phyloP scores from a whole-genome alignment of 1,139 yeast genomes.

The Hansenula sp. region DNA sequence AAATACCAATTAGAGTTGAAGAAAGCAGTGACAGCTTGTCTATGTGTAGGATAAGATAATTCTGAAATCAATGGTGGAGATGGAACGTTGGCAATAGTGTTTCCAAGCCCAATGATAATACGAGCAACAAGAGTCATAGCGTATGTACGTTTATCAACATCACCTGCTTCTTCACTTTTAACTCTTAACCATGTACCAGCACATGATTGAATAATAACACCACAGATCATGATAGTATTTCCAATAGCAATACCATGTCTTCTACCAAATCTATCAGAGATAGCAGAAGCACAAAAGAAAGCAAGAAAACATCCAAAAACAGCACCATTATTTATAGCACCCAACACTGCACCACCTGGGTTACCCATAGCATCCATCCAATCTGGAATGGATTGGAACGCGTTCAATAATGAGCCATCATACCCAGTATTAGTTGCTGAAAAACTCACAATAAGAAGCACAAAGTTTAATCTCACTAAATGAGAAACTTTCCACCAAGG shows the following conservation, averaged over 20 bases:
- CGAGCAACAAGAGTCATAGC: conserved; percentile 41
- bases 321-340: conserved; percentile 47
- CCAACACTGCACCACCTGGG: conserved; percentile 41
- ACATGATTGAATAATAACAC: conserved; percentile 40
- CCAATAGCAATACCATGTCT: conserved; percentile 37
- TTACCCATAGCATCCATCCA: conserved; percentile 35
- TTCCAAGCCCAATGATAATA: conserved; percentile 41
- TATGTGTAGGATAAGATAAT: conserved; percentile 36
- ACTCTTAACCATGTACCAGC: conserved; percentile 26
- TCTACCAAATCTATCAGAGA: conserved; percentile 47
- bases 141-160: conserved; percentile 23
- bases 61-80: conserved; percentile 40
- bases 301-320: conserved; percentile 39
- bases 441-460: conserved; percentile 36
- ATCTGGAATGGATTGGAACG: conserved; percentile 38
- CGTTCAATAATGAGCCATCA: conserved; percentile 46
- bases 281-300: conserved; percentile 26
- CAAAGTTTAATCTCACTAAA: conserved; percentile 31
- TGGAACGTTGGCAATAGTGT: conserved; percentile 33
- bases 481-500: conserved; percentile 33
- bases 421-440: conserved; percentile 29
- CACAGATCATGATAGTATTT: conserved; percentile 35
- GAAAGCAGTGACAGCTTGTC: conserved; percentile 40
- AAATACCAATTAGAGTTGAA: conserved; percentile 46
- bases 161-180: conserved; percentile 7